phyloP scores from a whole-genome alignment of 2,329 filamentous ascomycete genomes.

The Daldinia sp. region DNA sequence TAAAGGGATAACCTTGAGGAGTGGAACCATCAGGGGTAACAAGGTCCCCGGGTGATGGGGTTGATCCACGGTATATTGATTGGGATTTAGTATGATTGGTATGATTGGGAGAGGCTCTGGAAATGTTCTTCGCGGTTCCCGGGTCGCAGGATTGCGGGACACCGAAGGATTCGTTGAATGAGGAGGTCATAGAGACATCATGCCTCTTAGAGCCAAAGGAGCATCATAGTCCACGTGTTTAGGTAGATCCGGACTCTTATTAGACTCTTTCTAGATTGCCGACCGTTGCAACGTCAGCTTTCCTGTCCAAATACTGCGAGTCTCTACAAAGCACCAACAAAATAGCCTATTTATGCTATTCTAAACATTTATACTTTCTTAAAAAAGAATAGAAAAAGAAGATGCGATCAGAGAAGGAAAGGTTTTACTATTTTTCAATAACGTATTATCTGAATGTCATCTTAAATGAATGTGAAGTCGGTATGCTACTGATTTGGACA shows the following conservation, averaged over 20 bases:
- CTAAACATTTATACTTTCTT: not conserved
- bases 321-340: not conserved
- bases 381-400: not conserved
- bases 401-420: not conserved
- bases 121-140: not conserved
- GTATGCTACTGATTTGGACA: not conserved
- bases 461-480: not conserved
- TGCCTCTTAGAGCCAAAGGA: not conserved
- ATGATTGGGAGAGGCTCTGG: not conserved
- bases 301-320: no score
- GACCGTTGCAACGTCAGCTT: not conserved
- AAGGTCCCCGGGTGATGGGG: not conserved
- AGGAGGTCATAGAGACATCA: slow-evolving; percentile 2
- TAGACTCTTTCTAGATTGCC: not conserved
- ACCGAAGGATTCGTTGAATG: not conserved
- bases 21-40: not conserved
- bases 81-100: not conserved
- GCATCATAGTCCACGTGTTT: slow-evolving; percentile 1
- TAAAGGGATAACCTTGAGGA: no score
- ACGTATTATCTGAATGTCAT: not conserved
- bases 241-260: not conserved
- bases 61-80: not conserved
- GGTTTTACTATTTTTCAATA: not conserved
- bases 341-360: not conserved
- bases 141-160: not conserved